Evolutionary conservation across 2,329 filamentous ascomycete species (phyloP), one percentile per base, ranked within the genome.

Genomic region (Aspergillus persii): DNA sequence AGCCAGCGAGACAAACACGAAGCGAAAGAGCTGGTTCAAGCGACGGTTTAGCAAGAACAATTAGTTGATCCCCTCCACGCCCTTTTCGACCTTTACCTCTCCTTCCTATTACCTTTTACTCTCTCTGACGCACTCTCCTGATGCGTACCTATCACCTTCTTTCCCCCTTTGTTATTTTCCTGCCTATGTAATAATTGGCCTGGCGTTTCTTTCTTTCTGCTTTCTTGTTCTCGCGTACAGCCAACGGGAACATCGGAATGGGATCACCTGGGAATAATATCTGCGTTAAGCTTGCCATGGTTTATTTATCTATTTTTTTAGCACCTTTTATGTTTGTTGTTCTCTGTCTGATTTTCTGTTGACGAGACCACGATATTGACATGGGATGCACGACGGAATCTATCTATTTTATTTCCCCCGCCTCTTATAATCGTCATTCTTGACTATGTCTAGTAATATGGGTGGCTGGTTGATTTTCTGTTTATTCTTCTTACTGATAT

Each of bases 21-120:
- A 96, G 82, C 84, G 90, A 64, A 93, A 92, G 83, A 95, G 92
- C 73, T 96, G 93, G 92, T 88, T 98, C 69, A 86, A 90, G 71
- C 86, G 87, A 68, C 84, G 88, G 57, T 95, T 96, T 75, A 95
- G 92, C 83, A 76, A 80, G 57, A 66, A 41, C 36, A 41, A 67
- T 50, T 74, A 67, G 51, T 27, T 29, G 39, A 41, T 41, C 36
- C n/a, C n/a, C 36, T 41, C 36, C 36, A 41, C 36, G 7, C 36
- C 36, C 8, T 41, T 41, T 41, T 41, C 30, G 12, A 41, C 36
- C 15, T 41, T 41, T 41, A 41, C 36, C 36, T 15, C 12, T 41
- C 36, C 36, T 41, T 41, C 5, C 36, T 41, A 15, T n/a, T n/a
- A 41, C 49, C 39, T n/a, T 2, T 51, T 18, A 31, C 30, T 52